Evolutionary conservation across 2,329 filamentous ascomycete species (phyloP).

Genomic region (Calonectria naviculata): DNA sequence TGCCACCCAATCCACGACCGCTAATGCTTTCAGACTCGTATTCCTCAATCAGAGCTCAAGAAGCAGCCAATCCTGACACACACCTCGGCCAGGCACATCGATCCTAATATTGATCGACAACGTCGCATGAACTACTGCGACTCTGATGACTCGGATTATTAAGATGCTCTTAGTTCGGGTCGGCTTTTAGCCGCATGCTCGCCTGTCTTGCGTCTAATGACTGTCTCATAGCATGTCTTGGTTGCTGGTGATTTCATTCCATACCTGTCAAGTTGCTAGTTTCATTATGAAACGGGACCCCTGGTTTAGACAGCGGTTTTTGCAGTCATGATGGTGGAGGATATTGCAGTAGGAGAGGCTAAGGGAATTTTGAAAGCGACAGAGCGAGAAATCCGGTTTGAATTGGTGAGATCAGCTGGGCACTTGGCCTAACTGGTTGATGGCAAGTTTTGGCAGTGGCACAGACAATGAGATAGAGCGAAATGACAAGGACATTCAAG

Average conservation of each 20-base stretch:
- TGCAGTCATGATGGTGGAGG: not conserved
- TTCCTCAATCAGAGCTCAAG: slow-evolving; percentile 30
- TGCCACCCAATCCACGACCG: not conserved
- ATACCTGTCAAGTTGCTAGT: not conserved
- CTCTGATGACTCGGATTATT: slow-evolving; percentile 36
- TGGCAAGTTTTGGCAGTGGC: not conserved
- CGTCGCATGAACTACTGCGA: slow-evolving; percentile 33
- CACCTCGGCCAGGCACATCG: slow-evolving; percentile 15
- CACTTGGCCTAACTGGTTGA: not conserved
- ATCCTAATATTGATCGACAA: slow-evolving; percentile 30
- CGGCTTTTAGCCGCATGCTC: not conserved
- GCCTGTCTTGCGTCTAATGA: too few species aligned
- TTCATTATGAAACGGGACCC: not conserved
- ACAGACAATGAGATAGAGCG: not conserved
- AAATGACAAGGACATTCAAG: not conserved
- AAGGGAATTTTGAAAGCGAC: not conserved
- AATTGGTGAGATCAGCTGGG: not conserved
- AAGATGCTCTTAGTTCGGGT: not conserved
- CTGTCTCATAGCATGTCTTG: not conserved
- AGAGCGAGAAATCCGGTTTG: not conserved
- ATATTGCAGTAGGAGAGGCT: not conserved
- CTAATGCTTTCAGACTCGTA: slow-evolving; percentile 22
- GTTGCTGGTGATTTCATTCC: not conserved
- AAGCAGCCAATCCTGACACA: slow-evolving; percentile 25
- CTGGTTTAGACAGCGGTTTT: not conserved